Conservation (phyloP, 208 protist genomes). For the Blechomonas ayalai region DNA sequence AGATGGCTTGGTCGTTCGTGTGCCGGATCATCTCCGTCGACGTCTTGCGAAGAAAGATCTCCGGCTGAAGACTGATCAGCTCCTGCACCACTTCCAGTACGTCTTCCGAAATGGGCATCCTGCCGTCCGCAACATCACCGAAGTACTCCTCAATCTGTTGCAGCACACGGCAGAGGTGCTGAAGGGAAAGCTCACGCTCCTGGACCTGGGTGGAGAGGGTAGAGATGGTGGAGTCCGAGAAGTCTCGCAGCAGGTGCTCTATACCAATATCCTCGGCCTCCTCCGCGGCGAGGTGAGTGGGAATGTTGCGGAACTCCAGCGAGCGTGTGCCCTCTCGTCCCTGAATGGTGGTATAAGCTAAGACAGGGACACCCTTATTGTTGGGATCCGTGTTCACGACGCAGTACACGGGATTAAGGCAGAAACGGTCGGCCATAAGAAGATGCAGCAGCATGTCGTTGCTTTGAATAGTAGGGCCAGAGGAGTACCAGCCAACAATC, state of each 20-base stretch:
- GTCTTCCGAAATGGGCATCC: conserved; percentile 77
- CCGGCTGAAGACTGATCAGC: conserved; percentile 80
- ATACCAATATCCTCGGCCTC: conserved; percentile 99
- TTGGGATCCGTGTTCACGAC: conserved; percentile 88
- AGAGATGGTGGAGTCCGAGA: conserved; percentile 95
- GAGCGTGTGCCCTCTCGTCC: conserved; percentile 62
- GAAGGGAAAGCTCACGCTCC: conserved; percentile 91
- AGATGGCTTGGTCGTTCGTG: conserved; percentile 79
- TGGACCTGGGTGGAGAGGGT: conserved; percentile 93
- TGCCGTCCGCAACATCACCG: conserved; percentile 57
- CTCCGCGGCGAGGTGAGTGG: conserved; percentile 92
- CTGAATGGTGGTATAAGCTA: conserved; percentile 88
- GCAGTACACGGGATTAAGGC: conserved; percentile 87
- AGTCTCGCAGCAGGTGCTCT: conserved; percentile 98
- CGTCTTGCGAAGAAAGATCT: conserved; percentile 74
- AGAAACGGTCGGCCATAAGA: conserved; percentile 90
- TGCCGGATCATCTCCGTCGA: conserved; percentile 84
- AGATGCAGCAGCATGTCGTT: conserved; percentile 98
- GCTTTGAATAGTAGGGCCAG: conserved; percentile 93
- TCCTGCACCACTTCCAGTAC: conserved; percentile 85
- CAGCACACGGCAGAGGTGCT: conserved; percentile 86
- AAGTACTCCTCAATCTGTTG: conserved; percentile 91
- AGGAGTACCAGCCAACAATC: conserved; percentile 99
- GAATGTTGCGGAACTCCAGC: conserved; percentile 88
- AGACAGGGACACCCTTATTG: conserved; percentile 85